Base-by-base conservation (phyloP, 805 yeast genomes). In the Tetrapisispora pingtungensis region DNA sequence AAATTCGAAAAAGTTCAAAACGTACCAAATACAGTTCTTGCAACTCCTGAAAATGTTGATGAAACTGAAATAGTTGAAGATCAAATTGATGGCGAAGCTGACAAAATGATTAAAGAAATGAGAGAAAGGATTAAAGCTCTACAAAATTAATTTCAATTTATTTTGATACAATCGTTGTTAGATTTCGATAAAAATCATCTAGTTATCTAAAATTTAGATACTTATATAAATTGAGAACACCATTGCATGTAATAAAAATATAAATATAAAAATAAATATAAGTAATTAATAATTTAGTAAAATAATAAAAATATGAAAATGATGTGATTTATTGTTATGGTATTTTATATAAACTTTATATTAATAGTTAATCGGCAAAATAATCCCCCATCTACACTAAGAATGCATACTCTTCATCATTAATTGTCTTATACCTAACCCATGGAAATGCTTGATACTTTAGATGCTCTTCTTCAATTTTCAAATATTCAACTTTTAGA, bases 111-210 rank as follows among this genome's bases (percentile, higher is more conserved):
- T 44, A 77, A 77, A 51, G 88, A 82, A 53, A 90, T 93, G 97
- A 74, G 95, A 53, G 90, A 89, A 58, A 71, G 97, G 47, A 71
- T 90, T 39, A 80, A 73, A 55, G 97, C 96, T 0, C 66, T 90
- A 48, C 97, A 90, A 59, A 42, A 28, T 22, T 42, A 34, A 32
- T 20, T 12, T 22, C 26, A 22, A 8, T 22, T 22, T 22, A 6
- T 5, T 22, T 22, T 5, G 26, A 22, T 8, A 22, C 26, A 22
- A 6, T 22, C 8, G 5, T 6, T 5, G 26, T 22, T 8, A 8
- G 5, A 5, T 8, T 22, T 6, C 5, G 7, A 22, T 22, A 22
- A 6, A 22, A 22, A 22, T 5, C 5, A 22, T 8, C 26, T 22
- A 22, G 8, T 8, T 22, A 22, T 22, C 26, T 22, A 22, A 22